Evolutionary conservation across 108 stramenopile species (phyloP), one percentile per base, ranked within the genome.

Genomic region (Aurantiochytrium sp.): DNA sequence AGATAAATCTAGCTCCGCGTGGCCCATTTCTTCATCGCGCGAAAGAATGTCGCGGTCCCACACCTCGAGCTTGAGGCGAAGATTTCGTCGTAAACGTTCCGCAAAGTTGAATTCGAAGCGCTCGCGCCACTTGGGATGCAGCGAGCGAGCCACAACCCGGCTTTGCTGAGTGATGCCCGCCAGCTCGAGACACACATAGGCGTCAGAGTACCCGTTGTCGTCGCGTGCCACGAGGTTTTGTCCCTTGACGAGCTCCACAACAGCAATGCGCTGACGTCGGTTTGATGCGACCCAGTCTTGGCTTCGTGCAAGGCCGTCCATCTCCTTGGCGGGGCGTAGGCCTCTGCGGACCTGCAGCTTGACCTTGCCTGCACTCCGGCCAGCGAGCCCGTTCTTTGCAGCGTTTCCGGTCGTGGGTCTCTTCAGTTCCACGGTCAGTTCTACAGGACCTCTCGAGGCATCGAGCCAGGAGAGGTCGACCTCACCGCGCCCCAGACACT

Each of bases 21-120:
- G 14, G 45, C 76, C 76, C 76, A 83, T 83, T 12, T n/a, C n/a
- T 14, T 83, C 76, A 23, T 83, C 76, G 19, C 76, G 76, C 45
- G 76, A 83, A 45, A 83, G 76, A 12, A 83, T 47, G 76, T 83
- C 76, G 6, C 51, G 12, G 76, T 83, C 76, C 76, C 76, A 83
- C 10, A 47, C 45, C 51, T 83, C 51, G 45, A 83, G 45, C n/a
- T 47, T 83, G n/a, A 83, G 76, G 51, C 49, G 19, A 6, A 53
- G 76, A 45, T 1, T 18, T 12, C 23, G 43, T 43, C 49, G 49
- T 18, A 10, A 18, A 0, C 49, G 76, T 16, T 53, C 49, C 4
- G 76, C 51, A 35, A 83, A 83, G 19, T 53, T 6, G 4, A 83
- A 83, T 45, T 83, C 76, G 4, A 83, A 53, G 3, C 45, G 51